Conservation (phyloP, 805 yeast genomes). For the Kazachstania kunashirensis region DNA sequence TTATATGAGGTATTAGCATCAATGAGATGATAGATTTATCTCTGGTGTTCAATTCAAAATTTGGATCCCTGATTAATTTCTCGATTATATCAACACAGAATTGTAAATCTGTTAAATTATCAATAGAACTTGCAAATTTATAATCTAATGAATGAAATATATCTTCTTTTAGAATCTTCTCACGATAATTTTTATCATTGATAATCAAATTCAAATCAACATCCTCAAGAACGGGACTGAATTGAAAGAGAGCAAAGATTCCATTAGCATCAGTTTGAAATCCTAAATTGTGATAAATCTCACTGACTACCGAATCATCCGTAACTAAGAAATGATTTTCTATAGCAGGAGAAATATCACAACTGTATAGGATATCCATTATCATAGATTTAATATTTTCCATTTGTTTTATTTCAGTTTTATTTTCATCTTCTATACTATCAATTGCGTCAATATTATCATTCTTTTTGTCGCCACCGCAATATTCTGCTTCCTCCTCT, state of each 20-base stretch:
- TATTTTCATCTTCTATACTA: background rate
- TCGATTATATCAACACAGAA: slow-evolving; percentile 4
- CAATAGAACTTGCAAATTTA: background rate
- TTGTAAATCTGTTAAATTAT: slow-evolving; percentile 3
- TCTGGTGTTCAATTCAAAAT: slow-evolving; percentile 1
- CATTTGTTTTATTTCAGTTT: slow-evolving; percentile 1
- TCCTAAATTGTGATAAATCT: background rate
- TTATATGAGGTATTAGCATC: slow-evolving; percentile 13
- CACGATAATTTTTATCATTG: background rate
- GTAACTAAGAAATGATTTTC: background rate
- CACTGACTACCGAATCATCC: background rate
- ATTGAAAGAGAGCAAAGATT: background rate
- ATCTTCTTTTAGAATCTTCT: background rate
- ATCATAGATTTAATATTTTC: background rate
- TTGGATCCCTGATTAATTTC: background rate
- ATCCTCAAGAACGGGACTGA: background rate
- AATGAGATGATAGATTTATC: slow-evolving; percentile 1
- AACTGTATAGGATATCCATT: background rate
- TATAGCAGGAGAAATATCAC: slow-evolving; percentile 1
- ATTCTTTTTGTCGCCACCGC: background rate
- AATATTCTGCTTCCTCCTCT: background rate
- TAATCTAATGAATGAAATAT: slow-evolving; percentile 2
- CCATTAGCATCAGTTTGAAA: background rate
- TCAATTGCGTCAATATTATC: background rate
- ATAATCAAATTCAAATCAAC: background rate